Conservation (phyloP, 345 rosid species). For the Acer yangbiense region DNA sequence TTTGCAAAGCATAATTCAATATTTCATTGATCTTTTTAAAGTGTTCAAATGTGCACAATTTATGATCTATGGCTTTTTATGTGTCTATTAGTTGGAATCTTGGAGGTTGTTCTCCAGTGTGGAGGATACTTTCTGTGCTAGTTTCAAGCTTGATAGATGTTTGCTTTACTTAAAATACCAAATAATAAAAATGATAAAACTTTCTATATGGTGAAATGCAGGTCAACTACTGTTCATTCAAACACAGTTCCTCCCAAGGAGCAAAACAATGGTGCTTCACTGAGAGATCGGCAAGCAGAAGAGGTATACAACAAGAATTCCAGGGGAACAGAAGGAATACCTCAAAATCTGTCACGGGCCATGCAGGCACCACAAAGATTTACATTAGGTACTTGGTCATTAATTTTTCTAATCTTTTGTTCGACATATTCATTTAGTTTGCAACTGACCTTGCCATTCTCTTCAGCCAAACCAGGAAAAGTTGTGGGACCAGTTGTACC, state of each 20-base stretch:
- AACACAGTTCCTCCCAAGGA: conserved; percentile 46
- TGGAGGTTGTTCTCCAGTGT: neutral
- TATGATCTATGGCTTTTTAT: neutral
- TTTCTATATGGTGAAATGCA: conserved; percentile 28
- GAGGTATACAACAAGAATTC: conserved; percentile 36
- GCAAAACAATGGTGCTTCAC: conserved; percentile 36
- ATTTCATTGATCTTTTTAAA: neutral
- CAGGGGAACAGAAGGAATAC: conserved; percentile 47
- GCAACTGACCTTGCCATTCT: conserved; percentile 22
- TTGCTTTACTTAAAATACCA: neutral
- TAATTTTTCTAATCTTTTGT: neutral
- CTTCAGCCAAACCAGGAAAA: conserved; percentile 69
- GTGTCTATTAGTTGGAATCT: neutral
- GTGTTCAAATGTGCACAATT: neutral
- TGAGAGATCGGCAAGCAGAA: conserved; percentile 43
- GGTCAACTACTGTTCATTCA: conserved; percentile 87
- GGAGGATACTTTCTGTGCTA: neutral
- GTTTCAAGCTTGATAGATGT: neutral
- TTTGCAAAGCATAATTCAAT: neutral
- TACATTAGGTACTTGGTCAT: conserved; percentile 47
- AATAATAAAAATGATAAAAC: neutral
- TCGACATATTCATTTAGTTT: neutral
- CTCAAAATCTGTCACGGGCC: conserved; percentile 44
- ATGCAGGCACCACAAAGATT: conserved; percentile 62
- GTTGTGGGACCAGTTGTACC: conserved; percentile 65